Conservation (phyloP, 345 rosid species). For the Microcos paniculata region DNA sequence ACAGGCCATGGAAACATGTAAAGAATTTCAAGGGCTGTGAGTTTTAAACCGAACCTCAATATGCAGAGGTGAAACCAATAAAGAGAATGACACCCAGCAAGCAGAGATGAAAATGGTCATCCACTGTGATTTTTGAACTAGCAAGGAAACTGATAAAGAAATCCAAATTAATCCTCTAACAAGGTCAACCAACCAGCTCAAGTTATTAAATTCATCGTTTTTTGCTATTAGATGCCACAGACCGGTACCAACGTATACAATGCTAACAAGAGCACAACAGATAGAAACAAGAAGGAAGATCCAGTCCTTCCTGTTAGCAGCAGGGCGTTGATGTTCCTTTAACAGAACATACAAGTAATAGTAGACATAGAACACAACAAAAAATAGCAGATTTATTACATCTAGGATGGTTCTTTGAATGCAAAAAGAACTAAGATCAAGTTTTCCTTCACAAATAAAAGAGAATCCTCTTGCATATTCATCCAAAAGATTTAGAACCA, state of each 20-base stretch:
- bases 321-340: slow-evolving; percentile 14
- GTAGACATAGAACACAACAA: slow-evolving; percentile 53
- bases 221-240: slow-evolving; percentile 34
- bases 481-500: not conserved
- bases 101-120: slow-evolving; percentile 33
- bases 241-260: slow-evolving; percentile 34
- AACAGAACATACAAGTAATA: slow-evolving; percentile 35
- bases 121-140: slow-evolving; percentile 50
- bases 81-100: slow-evolving; percentile 72
- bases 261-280: slow-evolving; percentile 46
- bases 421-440: slow-evolving; percentile 48
- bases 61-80: slow-evolving; percentile 45
- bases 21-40: slow-evolving; percentile 27
- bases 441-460: slow-evolving; percentile 50
- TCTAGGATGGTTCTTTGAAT: slow-evolving; percentile 56
- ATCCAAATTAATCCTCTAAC: slow-evolving; percentile 60
- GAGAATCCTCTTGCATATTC: slow-evolving; percentile 44
- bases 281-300: slow-evolving; percentile 36
- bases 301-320: slow-evolving; percentile 39
- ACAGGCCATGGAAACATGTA: slow-evolving; percentile 46
- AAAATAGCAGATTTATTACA: slow-evolving; percentile 48
- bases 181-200: slow-evolving; percentile 35
- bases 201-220: slow-evolving; percentile 9
- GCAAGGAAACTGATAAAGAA: slow-evolving; percentile 57
- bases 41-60: slow-evolving; percentile 34